A percentile compares a stretch with the other conserved stretches of the same genome.
Evolutionary conservation across 805 yeast species (phyloP).

Genomic region (Cyberlindnera amylophila): DNA sequence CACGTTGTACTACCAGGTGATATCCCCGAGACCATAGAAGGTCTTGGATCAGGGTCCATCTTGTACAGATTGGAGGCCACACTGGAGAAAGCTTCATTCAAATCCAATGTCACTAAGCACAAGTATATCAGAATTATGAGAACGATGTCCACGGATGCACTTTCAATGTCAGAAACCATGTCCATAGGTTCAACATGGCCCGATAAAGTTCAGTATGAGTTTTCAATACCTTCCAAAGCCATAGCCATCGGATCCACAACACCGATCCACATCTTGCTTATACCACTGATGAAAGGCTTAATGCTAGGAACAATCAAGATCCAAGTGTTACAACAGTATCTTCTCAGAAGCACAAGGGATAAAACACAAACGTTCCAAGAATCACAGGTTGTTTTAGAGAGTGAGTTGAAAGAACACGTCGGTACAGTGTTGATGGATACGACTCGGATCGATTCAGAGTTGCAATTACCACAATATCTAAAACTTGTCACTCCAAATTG

Average conservation of each 20-base stretch:
- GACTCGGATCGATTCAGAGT: conserved; percentile 58
- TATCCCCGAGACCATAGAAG: conserved; percentile 80
- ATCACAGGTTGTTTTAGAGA: conserved; percentile 47
- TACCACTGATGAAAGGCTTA: conserved; percentile 77
- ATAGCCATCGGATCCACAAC: conserved; percentile 77
- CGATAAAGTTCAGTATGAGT: conserved; percentile 80
- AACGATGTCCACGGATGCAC: conserved; percentile 74
- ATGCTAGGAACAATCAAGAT: conserved; percentile 63
- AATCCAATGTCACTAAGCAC: conserved; percentile 42
- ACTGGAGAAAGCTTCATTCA: conserved; percentile 56
- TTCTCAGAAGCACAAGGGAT: conserved; percentile 44
- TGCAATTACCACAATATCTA: conserved; percentile 65
- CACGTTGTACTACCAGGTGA: conserved; percentile 73
- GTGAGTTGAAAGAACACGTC: conserved; percentile 40
- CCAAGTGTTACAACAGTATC: conserved; percentile 59
- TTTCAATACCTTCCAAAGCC: conserved; percentile 79
- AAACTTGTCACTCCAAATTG: conserved; percentile 78
- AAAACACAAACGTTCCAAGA: conserved; percentile 59
- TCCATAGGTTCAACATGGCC: conserved; percentile 92
- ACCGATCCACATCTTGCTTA: conserved; percentile 62
- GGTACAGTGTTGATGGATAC: conserved; percentile 43
- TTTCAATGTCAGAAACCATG: conserved; percentile 70
- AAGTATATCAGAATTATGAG: conserved; percentile 72
- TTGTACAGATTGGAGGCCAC: conserved; percentile 68
- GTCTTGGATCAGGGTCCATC: conserved; percentile 74